These are phyloP conservation scores for Silene latifolia DNA, from an alignment of 148 eudicot genomes.

Conservation along the genomic window DNA sequence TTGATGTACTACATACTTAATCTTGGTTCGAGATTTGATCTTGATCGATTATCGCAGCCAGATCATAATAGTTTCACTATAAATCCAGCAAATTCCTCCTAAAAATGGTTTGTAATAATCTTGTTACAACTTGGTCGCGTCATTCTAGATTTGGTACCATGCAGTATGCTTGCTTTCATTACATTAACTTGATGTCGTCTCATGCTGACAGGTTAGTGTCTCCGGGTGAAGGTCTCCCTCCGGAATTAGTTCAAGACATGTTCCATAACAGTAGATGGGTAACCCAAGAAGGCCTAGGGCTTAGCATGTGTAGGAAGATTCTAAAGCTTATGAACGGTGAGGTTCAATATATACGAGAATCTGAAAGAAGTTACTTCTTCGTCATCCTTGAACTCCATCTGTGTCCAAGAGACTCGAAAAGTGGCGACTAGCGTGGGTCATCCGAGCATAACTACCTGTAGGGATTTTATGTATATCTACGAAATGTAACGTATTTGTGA, in stretches of 20 bases:
- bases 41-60: no score
- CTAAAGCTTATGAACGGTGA: constrained; percentile 82
- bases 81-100: no score
- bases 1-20: no score
- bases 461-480: background rate
- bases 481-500: background rate
- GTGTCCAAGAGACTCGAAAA: constrained; percentile 35
- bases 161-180: no score
- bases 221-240: constrained; percentile 91
- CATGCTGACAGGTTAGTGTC: constrained; percentile 57
- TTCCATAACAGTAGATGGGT: constrained; percentile 74
- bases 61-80: no score
- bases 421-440: constrained; percentile 21
- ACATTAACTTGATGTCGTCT: constrained; percentile 11
- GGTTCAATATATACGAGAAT: constrained; percentile 89
- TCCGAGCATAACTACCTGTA: background rate
- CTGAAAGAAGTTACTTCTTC: constrained; percentile 79
- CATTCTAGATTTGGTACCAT: no score
- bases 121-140: no score
- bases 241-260: constrained; percentile 84
- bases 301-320: constrained; percentile 80
- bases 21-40: no score
- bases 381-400: constrained; percentile 62
- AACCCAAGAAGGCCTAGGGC: constrained; percentile 84
- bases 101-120: no score